Evolutionary conservation across 202 grass and related monocot genomes (phyloP).

Genomic region (Sporobolus alterniflorus): DNA sequence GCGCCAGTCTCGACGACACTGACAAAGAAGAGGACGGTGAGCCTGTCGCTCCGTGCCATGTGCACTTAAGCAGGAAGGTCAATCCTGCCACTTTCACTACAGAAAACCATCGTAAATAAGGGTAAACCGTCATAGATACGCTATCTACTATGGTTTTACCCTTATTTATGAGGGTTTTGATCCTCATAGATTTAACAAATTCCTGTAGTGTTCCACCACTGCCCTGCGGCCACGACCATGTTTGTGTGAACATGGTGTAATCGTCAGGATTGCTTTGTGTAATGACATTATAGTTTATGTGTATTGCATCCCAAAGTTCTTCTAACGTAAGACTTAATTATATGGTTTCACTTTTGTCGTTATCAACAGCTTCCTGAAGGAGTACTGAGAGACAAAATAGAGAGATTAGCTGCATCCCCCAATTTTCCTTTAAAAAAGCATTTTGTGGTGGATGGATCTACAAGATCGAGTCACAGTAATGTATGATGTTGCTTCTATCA

Average conservation of each 20-base stretch:
- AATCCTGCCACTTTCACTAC: no score
- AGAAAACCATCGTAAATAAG: no score
- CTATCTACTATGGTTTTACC: no score
- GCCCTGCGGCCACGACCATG: no score
- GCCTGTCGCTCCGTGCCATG: no score
- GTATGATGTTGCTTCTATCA: constrained; percentile 45
- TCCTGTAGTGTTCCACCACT: no score
- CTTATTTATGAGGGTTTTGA: no score
- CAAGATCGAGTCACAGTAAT: constrained; percentile 98
- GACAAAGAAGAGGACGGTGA: no score
- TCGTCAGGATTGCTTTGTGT: not conserved
- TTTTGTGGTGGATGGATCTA: constrained; percentile 98
- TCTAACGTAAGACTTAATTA: constrained; percentile 14
- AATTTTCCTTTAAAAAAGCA: constrained; percentile 99
- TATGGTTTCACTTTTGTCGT: constrained; percentile 33
- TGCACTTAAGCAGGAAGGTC: no score
- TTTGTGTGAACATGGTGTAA: constrained; percentile 11
- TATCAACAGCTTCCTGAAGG: constrained; percentile 94
- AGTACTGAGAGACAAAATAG: constrained; percentile 94
- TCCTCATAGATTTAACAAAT: no score
- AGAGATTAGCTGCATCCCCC: constrained; percentile 90
- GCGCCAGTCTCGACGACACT: no score
- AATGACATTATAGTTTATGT: not conserved
- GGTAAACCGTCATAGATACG: no score
- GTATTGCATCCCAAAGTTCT: not conserved